Conservation (phyloP, 1,284 basidiomycete genomes). For the Cutaneotrichosporon cutaneum region DNA sequence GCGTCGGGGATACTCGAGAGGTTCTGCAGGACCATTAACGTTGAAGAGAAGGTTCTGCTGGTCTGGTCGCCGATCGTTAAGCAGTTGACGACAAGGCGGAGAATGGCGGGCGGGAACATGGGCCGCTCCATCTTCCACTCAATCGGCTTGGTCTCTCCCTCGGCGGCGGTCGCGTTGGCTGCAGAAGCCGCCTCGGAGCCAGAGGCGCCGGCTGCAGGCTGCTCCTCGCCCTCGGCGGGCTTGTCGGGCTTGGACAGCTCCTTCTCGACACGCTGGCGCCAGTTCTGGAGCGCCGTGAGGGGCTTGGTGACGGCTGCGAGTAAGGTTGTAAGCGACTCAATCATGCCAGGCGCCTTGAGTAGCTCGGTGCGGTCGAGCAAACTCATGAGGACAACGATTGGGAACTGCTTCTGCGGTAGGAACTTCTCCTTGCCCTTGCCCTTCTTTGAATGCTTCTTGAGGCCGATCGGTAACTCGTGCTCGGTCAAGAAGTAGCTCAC, state of each 20-base stretch:
- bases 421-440: conserved; percentile 91
- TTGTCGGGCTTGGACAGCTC: conserved; percentile 11
- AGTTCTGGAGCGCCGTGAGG: conserved; percentile 53
- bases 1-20: conserved; percentile 81
- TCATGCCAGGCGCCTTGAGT: conserved; percentile 79
- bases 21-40: conserved; percentile 82
- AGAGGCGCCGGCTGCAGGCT: conserved; percentile 3
- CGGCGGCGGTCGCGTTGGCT: conserved; percentile 11
- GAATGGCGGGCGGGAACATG: conserved; percentile 72
- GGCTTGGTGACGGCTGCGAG: conserved; percentile 83
- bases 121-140: conserved; percentile 58
- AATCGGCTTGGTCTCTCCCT: conserved; percentile 8
- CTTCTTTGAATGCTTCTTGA: conserved; percentile 71
- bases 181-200: not conserved
- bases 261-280: conserved; percentile 12
- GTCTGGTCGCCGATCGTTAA: conserved; percentile 91
- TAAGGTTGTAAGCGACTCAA: conserved; percentile 84
- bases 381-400: conserved; percentile 80
- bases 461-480: conserved; percentile 76
- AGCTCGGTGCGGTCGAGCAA: conserved; percentile 80
- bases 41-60: conserved; percentile 88
- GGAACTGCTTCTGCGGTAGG: conserved; percentile 75
- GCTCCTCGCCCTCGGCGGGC: conserved; percentile 5
- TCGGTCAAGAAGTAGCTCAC: conserved; percentile 92
- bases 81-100: conserved; percentile 89